phyloP scores from a whole-genome alignment of 495 filamentous ascomycete species.

The Xylaria castorea region DNA sequence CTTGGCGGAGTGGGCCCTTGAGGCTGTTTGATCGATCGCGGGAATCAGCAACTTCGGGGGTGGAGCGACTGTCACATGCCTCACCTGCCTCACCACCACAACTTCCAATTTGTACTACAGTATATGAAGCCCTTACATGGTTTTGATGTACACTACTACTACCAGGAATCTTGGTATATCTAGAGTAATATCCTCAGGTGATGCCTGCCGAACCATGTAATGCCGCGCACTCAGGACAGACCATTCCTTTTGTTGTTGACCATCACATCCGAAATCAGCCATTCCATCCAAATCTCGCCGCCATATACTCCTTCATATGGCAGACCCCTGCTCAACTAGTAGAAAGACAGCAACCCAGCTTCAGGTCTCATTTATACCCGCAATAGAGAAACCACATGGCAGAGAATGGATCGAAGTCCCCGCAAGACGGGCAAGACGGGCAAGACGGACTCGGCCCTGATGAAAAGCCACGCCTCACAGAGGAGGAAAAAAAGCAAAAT shows the following conservation, averaged over 20 bases:
- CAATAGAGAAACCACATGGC: constrained; percentile 32
- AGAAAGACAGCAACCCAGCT: not conserved
- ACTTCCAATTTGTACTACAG: constrained; percentile 4
- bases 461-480: constrained; percentile 79
- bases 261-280: not conserved
- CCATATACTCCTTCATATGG: constrained; percentile 2
- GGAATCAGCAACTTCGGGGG: not conserved
- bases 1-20: constrained; percentile 7
- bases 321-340: not conserved
- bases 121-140: not conserved
- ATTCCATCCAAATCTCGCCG: not conserved
- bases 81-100: constrained; percentile 2
- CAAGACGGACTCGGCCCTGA: constrained; percentile 34
- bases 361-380: not conserved
- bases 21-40: not conserved
- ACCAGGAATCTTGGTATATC: not conserved
- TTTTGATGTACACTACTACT: not conserved
- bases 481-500: constrained; percentile 88
- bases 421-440: constrained; percentile 41
- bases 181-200: not conserved
- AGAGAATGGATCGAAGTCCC: constrained; percentile 37
- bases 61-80: constrained; percentile 16
- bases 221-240: not conserved
- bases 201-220: constrained; percentile 20
- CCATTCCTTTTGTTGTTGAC: constrained; percentile 19